A percentile compares a stretch with the other conserved stretches of the same genome.
These are phyloP conservation scores for Solanum sejunctum DNA, from an alignment of 257 asterid species.

Conservation along the genomic window DNA sequence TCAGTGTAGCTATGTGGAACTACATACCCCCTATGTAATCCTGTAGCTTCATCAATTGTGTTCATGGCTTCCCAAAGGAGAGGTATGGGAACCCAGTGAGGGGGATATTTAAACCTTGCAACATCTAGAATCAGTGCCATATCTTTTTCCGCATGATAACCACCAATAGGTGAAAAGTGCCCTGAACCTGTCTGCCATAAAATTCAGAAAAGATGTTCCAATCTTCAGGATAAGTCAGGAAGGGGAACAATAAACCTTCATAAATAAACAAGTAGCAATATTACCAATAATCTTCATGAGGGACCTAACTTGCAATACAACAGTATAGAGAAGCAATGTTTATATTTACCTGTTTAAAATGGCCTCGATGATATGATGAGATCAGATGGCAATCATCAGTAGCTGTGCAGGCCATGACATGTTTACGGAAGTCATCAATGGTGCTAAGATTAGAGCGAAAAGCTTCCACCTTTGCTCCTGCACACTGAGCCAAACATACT, in stretches of 20 bases:
- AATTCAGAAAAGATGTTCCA: constrained; percentile 11
- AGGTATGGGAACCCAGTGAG: constrained; percentile 95
- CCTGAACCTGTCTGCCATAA: constrained; percentile 86
- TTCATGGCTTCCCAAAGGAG: constrained; percentile 99
- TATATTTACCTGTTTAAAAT: constrained; percentile 52
- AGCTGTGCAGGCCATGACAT: constrained; percentile 59
- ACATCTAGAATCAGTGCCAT: constrained; percentile 99
- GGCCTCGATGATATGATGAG: constrained; percentile 81
- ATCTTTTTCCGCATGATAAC: constrained; percentile 86
- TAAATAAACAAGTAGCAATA: not conserved
- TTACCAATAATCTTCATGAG: not conserved
- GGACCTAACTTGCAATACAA: not conserved
- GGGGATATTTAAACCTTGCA: constrained; percentile 98
- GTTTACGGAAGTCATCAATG: constrained; percentile 77
- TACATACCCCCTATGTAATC: constrained; percentile 73
- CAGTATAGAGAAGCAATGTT: not conserved
- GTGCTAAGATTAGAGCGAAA: constrained; percentile 81
- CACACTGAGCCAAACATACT: constrained; percentile 92
- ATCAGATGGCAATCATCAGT: constrained; percentile 85
- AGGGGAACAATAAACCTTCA: not conserved
- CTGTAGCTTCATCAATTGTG: constrained; percentile 87
- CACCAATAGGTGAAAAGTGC: constrained; percentile 99
- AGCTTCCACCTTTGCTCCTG: constrained; percentile 92
- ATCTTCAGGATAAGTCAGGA: not conserved
- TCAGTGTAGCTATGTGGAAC: not conserved